Percentiles rank a stretch among this genome's conserved stretches.
Evolutionary conservation across 1,139 yeast species (phyloP).

Genomic region (Sugiyamaella novakii): DNA sequence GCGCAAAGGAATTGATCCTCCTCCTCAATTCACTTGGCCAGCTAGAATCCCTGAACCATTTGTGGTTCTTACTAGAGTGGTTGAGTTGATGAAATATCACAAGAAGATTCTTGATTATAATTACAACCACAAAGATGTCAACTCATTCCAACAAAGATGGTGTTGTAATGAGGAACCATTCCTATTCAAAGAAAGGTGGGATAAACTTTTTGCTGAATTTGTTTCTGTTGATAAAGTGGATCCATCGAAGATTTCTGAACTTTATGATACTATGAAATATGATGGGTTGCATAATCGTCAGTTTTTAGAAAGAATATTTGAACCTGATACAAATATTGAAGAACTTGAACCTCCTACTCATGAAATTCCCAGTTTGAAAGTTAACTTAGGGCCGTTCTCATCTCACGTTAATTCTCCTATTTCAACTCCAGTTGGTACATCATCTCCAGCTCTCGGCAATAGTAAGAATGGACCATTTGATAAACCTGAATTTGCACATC

Average conservation of each 20-base stretch:
- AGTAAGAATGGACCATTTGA: slow-evolving; percentile 56
- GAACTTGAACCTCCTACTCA: slow-evolving; percentile 38
- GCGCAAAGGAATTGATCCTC: slow-evolving; percentile 95
- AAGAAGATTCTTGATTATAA: slow-evolving; percentile 82
- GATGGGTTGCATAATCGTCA: slow-evolving; percentile 96
- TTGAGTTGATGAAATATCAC: slow-evolving; percentile 93
- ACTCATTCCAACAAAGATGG: slow-evolving; percentile 77
- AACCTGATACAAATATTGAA: slow-evolving; percentile 56
- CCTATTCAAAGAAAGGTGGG: slow-evolving; percentile 95
- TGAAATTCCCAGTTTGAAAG: slow-evolving; percentile 47
- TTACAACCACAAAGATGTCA: slow-evolving; percentile 66
- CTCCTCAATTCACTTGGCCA: slow-evolving; percentile 99
- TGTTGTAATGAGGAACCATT: slow-evolving; percentile 96
- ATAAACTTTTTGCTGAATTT: slow-evolving; percentile 90
- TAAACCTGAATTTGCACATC: slow-evolving; percentile 72
- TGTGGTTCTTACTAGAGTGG: slow-evolving; percentile 87
- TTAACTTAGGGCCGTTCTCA: slow-evolving; percentile 24
- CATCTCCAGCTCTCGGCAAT: slow-evolving; percentile 17
- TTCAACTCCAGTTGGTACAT: slow-evolving; percentile 14
- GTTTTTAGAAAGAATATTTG: slow-evolving; percentile 79
- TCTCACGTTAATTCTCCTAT: slow-evolving; percentile 15
- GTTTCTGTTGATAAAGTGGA: slow-evolving; percentile 93
- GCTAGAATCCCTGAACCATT: slow-evolving; percentile 98
- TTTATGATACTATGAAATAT: slow-evolving; percentile 97
- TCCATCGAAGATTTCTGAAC: slow-evolving; percentile 94